Base-by-base conservation (phyloP, 805 yeast species). In the Jamesozyma jinghongensis region DNA sequence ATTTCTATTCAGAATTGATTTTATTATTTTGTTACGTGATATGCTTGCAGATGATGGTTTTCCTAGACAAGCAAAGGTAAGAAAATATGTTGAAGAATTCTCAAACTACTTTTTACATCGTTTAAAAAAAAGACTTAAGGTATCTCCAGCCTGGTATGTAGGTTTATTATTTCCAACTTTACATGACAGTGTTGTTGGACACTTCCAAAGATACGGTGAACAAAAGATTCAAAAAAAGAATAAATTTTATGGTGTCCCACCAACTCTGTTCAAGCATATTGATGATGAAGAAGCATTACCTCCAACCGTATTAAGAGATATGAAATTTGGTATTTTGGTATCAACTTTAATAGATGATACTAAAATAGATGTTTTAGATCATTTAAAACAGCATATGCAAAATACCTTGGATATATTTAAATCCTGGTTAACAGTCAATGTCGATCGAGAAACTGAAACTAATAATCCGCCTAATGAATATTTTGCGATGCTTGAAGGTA, bases 131-230 rank as follows among this genome's bases (percentile, higher is more conserved):
- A 70, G 63, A 44, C 66, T 70, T 42, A 67, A 61, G 18, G 69
- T 57, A 50, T 71, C 79, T 46, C 88, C 74, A 36, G 65, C 71
- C 40, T 70, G 70, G 52, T 77, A 59, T 47, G 65, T 74, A 5
- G 95, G 86, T 52, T 52, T 90, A 3, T 62, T 86, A 38, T 85
- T 85, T 55, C 74, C 83, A 34, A 66, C 79, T 50, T 47, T 67
- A 45, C 74, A 56, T 60, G 76, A 67, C 52, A 63, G 61, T 17
- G 71, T 57, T 45, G 65, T 69, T 18, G 63, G 66, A 44, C 64
- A 69, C 34, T 90, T 70, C 50, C 70, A 59, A 43, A 56, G 49
- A 44, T 55, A 53, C 36, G 63, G 60, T 17, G 58, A 58, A 40
- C 70, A 76, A 27, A 76, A 57, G 36, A 19, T 38, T 3, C 10